A percentile compares a stretch with the other conserved stretches of the same genome.
These are phyloP conservation scores for Sicyos baderoa DNA, from an alignment of 306 rosid genomes.

Conservation along the genomic window DNA sequence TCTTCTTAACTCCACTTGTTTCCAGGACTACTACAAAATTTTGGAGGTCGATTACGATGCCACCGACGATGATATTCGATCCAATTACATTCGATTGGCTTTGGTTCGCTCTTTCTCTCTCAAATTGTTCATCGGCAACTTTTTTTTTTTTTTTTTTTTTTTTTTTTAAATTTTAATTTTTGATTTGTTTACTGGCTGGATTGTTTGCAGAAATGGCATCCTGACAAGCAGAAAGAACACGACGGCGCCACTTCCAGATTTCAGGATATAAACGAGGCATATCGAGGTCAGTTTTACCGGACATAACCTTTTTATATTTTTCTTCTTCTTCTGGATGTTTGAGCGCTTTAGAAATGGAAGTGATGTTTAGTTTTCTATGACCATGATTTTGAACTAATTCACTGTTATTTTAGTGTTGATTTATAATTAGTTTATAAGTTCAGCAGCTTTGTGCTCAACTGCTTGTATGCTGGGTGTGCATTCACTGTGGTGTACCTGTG, in stretches of 20 bases:
- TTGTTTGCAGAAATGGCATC: slow-evolving; percentile 82
- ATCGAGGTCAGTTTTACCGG: slow-evolving; percentile 40
- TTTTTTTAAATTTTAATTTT: no score
- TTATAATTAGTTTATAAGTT: neutral
- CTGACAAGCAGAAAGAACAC: slow-evolving; percentile 74
- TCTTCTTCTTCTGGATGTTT: neutral
- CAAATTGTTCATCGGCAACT: neutral
- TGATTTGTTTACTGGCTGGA: neutral
- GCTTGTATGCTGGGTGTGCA: neutral
- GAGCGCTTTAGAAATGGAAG: neutral
- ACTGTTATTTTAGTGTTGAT: no score
- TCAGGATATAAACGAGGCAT: slow-evolving; percentile 31
- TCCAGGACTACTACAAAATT: slow-evolving; percentile 81
- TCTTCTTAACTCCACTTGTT: neutral
- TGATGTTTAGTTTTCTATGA: neutral
- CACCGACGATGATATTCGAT: slow-evolving; percentile 74
- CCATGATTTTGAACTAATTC: neutral
- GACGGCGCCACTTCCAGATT: slow-evolving; percentile 60
- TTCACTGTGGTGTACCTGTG: no score
- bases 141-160: neutral
- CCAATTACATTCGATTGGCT: slow-evolving; percentile 87
- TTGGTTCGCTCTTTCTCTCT: slow-evolving; percentile 40
- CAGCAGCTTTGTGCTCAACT: neutral
- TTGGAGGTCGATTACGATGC: slow-evolving; percentile 92
- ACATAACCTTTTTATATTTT: neutral